These are phyloP conservation scores for Hypoxylon sp. DNA, from an alignment of 2,329 filamentous ascomycete species.

Conservation along the genomic window DNA sequence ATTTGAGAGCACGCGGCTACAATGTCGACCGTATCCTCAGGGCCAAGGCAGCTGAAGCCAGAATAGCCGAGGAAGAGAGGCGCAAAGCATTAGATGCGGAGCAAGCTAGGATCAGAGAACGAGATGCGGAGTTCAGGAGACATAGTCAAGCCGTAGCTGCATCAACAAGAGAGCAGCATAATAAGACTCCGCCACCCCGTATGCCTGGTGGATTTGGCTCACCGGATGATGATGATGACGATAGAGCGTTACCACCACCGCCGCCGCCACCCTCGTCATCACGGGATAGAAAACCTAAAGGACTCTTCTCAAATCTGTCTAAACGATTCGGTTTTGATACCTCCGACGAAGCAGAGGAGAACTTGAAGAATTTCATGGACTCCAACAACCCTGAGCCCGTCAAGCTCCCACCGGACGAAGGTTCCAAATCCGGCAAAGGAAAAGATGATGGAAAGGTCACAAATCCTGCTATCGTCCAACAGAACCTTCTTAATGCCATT, in stretches of 20 bases:
- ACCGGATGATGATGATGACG: conserved; percentile 47
- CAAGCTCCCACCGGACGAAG: conserved; percentile 41
- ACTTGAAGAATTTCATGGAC: conserved; percentile 64
- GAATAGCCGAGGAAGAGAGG: conserved; percentile 86
- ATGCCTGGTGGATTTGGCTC: conserved; percentile 82
- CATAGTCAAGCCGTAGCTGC: conserved; percentile 60
- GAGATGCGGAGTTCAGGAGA: conserved; percentile 64
- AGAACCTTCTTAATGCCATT: conserved; percentile 84
- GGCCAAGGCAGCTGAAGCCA: conserved; percentile 87
- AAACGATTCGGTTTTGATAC: conserved; percentile 78
- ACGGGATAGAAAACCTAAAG: conserved; percentile 64
- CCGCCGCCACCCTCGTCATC: conserved; percentile 54
- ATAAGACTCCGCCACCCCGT: conserved; percentile 60
- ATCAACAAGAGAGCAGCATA: conserved; percentile 57
- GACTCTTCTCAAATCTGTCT: conserved; percentile 78
- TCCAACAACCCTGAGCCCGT: conserved; percentile 43
- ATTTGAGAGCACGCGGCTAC: conserved; percentile 89
- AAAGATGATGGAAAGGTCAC: conserved; percentile 68
- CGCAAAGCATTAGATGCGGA: conserved; percentile 82
- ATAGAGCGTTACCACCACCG: conserved; percentile 21
- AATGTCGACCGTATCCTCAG: conserved; percentile 96
- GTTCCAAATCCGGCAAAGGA: conserved; percentile 39
- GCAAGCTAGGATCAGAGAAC: conserved; percentile 74
- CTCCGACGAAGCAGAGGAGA: conserved; percentile 60
- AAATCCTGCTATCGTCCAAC: conserved; percentile 72